Evolutionary conservation across 164 flowering plant genomes (phyloP), one percentile per base, ranked within the genome.

Genomic region (Chimonanthus praecox): DNA sequence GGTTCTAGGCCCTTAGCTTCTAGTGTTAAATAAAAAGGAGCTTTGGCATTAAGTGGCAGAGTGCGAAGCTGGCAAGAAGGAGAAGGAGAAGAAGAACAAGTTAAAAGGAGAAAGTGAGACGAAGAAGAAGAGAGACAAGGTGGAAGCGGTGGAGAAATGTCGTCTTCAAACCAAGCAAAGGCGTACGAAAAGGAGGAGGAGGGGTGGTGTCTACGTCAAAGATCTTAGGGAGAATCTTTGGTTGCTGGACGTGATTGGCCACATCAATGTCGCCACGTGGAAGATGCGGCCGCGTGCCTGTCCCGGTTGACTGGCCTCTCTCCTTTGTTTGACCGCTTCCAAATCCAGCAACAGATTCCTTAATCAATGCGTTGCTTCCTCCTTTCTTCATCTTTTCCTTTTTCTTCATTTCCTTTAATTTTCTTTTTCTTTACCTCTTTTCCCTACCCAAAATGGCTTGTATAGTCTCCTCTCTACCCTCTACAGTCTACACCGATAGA

Each of bases 131-230:
- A 11, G 45, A 43, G 5, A 46, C 0, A 65, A 44, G 68, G 68
- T 46, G 68, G 20, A 15, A 46, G 11, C 47, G 43, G 13, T 20
- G 46, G 47, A 43, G 47, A 20, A 33, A 65, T 65, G 68, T 65
- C 68, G 43, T 46, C 68, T 46, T 65, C 68, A 65, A 65, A 65
- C 68, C 68, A 44, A 3, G 68, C 68, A 65, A 33, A 44, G 68
- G 13, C 45, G 47, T 65, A 65, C 68, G 68, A 44, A 15, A 65
- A 43, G 45, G 43, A 15, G 9, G 33, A 33, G 33, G 33, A 33
- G 1, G 10, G 15, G 68, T 44, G 9, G 43, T 15, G 68, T 65
- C 68, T 15, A 65, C 68, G 68, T 65, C 47, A 11, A 33, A 65
- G 68, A 65, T 65, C 68, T 65, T 20, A 21, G 45, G 4, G 45